These are phyloP conservation scores for Lablab purpureus DNA, from an alignment of 306 rosid genomes.

Conservation along the genomic window DNA sequence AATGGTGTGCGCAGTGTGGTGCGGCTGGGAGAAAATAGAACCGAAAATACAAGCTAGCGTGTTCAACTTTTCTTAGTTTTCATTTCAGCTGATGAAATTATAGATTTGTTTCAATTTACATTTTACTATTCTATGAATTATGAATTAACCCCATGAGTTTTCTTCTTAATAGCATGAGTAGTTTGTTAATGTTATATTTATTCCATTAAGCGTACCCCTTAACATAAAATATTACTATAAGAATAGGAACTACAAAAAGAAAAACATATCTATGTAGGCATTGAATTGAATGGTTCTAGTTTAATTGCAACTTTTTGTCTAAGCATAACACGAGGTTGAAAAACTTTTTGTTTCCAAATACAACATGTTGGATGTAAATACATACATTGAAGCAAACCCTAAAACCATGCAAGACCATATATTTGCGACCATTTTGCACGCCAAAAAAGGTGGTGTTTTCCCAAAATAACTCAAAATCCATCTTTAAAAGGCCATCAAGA, in stretches of 20 bases:
- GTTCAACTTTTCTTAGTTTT: too few relatives aligned
- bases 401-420: background rate
- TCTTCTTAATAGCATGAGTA: too few relatives aligned
- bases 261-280: background rate
- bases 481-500: background rate
- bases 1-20: too few relatives aligned
- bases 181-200: background rate
- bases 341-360: background rate
- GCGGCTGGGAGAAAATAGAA: too few relatives aligned
- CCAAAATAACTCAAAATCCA: background rate
- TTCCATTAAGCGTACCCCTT: background rate
- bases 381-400: background rate
- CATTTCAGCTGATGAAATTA: too few relatives aligned
- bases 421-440: background rate
- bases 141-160: too few relatives aligned
- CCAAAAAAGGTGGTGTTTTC: background rate
- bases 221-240: background rate
- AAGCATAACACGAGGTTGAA: background rate
- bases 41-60: too few relatives aligned
- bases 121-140: too few relatives aligned
- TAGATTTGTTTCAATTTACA: too few relatives aligned
- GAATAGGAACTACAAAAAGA: background rate
- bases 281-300: background rate
- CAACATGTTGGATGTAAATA: background rate
- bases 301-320: background rate